Base-by-base conservation (phyloP, 208 protist species). In the Angomonas deanei region DNA sequence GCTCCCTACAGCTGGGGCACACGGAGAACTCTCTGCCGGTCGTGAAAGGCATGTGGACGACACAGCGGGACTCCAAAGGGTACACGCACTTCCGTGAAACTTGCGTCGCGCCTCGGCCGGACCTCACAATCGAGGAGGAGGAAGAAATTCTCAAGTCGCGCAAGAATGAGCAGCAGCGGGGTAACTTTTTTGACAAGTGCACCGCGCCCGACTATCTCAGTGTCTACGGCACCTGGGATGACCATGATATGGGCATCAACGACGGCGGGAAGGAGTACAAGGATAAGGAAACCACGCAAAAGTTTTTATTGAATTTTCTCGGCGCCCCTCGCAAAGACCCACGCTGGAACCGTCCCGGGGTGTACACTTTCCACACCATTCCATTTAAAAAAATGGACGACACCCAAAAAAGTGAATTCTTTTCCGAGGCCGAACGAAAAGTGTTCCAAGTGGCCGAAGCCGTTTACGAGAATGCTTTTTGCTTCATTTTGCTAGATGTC, bases 161-260 rank as follows among this genome's bases (percentile, higher is more conserved):
- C 23, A n/a, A 53, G n/a, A 21, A 6, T 5, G 8, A 28, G 47
- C 11, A 28, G 47, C 47, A 17, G 47, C 47, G 15, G 36, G 36
- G 15, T 42, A 42, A 42, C 36, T 42, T 42, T 15, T 42, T 42
- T 42, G 36, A 42, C 36, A 15, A 8, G 11, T 15, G 15, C 36
- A 15, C 15, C 36, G 36, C 36, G 36, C 8, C 50, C 48, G 11
- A 48, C 30, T 59, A 21, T 30, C 58, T 53, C 52, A 70, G 71
- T 42, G 72, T 82, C 61, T 93, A 48, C 46, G 90, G 86, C 36
- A 82, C 80, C 11, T 96, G 90, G 90, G 90, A 96, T 50, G 90
- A 96, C 62, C 90, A 96, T 71, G 90, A 96, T 59, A 88, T 91
- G 74, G 85, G 84, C 24, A 76, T 84, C 64, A 96, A 96, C 67